These are phyloP conservation scores for Vaccinium myrtillus DNA, from an alignment of 148 eudicot genomes.

Conservation along the genomic window DNA sequence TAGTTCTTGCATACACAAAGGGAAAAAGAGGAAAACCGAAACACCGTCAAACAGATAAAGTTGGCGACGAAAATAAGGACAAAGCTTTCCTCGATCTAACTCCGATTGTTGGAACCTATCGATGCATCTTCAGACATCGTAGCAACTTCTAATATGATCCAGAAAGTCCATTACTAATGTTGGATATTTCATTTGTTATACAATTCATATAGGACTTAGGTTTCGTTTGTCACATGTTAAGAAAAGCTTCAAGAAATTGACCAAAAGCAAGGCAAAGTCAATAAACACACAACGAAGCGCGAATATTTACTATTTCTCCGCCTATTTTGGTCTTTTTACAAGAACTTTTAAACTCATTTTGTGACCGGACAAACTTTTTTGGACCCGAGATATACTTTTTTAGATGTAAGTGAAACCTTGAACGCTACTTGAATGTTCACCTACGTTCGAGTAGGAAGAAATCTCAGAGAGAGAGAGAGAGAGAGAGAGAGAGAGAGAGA, in stretches of 20 bases:
- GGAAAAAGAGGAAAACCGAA: background rate
- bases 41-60: background rate
- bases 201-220: background rate
- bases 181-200: background rate
- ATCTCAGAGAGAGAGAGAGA: background rate
- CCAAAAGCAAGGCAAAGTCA: background rate
- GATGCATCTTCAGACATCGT: background rate
- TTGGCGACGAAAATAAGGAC: background rate
- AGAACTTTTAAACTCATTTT: background rate
- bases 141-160: background rate
- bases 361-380: background rate
- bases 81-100: background rate
- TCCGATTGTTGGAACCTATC: background rate
- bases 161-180: background rate
- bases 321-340: background rate
- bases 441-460: background rate
- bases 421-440: background rate
- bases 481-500: background rate
- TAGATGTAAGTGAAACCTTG: background rate
- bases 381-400: background rate
- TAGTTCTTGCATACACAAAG: conserved; percentile 38
- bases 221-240: background rate
- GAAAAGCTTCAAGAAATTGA: background rate
- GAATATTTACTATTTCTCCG: background rate
- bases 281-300: background rate